Percentiles rank a stretch among this genome's conserved stretches.
These are phyloP conservation scores for Barnettozyma pratensis DNA, from an alignment of 805 yeast genomes.

Conservation along the genomic window DNA sequence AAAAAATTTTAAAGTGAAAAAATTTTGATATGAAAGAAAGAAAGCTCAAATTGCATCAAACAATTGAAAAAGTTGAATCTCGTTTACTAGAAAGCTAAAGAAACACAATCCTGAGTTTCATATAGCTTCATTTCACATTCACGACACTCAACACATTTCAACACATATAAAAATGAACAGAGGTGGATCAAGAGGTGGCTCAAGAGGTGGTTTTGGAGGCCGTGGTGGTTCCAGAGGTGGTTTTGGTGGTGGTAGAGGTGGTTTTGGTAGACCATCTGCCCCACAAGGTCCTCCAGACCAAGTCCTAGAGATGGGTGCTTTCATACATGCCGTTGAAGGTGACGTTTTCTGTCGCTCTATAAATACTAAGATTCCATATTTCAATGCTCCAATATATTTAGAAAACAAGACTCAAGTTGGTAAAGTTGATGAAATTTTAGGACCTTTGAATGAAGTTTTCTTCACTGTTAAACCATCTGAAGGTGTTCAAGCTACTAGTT, in stretches of 20 bases:
- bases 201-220: neutral
- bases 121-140: neutral
- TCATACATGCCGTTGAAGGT: conserved; percentile 90
- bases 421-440: conserved; percentile 96
- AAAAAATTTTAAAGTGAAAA: conserved; percentile 4
- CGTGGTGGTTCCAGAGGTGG: conserved; percentile 56
- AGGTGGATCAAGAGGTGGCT: conserved; percentile 50
- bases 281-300: conserved; percentile 96
- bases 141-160: neutral
- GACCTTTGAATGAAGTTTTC: conserved; percentile 96
- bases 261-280: conserved; percentile 64
- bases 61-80: neutral
- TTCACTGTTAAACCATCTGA: conserved; percentile 95
- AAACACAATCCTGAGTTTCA: neutral
- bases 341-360: conserved; percentile 95
- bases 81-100: neutral
- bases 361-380: conserved; percentile 92
- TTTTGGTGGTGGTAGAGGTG: conserved; percentile 41
- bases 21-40: conserved; percentile 1
- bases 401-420: conserved; percentile 96
- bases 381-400: conserved; percentile 96
- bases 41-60: neutral
- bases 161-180: conserved; percentile 30
- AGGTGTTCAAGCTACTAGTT: conserved; percentile 91
- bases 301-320: conserved; percentile 92